Evolutionary conservation across 1,284 basidiomycete genomes (phyloP).

Genomic region (Athelia sp.): DNA sequence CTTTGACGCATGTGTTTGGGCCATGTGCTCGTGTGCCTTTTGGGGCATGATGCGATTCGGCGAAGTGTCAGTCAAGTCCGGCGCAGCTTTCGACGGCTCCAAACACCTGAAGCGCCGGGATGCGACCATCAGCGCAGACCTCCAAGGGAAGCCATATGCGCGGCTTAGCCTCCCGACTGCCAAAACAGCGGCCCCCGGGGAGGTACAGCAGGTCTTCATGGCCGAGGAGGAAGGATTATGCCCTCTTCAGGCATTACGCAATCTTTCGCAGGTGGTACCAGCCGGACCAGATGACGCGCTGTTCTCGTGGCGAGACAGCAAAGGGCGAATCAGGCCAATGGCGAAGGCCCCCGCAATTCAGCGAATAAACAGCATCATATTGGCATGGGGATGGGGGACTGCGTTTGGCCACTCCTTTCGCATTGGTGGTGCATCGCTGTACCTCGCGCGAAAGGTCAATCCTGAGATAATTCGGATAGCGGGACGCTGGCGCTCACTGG

Average conservation of each 20-base stretch:
- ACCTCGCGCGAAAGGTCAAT: no score
- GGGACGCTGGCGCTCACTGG: no score
- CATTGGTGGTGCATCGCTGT: no score
- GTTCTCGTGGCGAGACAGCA: constrained; percentile 27
- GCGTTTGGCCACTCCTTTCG: no score
- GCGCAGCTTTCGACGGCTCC: constrained; percentile 12
- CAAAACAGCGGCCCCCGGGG: constrained; percentile 28
- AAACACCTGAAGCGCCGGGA: constrained; percentile 20
- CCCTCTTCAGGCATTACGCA: constrained; percentile 22
- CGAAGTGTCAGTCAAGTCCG: constrained; percentile 22
- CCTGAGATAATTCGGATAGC: no score
- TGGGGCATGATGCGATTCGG: constrained; percentile 33
- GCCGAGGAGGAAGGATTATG: constrained; percentile 18
- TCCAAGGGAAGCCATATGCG: constrained; percentile 16
- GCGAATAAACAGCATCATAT: no score
- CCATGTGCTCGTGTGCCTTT: constrained; percentile 26
- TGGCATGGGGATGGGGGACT: no score
- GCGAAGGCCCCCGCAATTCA: no score
- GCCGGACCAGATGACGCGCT: constrained; percentile 22
- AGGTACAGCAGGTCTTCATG: constrained; percentile 24
- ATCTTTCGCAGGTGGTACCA: constrained; percentile 22
- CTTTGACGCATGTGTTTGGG: constrained; percentile 33
- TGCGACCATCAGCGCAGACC: constrained; percentile 13
- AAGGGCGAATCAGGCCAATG: no score
- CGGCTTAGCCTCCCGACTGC: constrained; percentile 24